Evolutionary conservation across 768 basidiomycete species (phyloP).

Genomic region (Pleurotus eryngii): DNA sequence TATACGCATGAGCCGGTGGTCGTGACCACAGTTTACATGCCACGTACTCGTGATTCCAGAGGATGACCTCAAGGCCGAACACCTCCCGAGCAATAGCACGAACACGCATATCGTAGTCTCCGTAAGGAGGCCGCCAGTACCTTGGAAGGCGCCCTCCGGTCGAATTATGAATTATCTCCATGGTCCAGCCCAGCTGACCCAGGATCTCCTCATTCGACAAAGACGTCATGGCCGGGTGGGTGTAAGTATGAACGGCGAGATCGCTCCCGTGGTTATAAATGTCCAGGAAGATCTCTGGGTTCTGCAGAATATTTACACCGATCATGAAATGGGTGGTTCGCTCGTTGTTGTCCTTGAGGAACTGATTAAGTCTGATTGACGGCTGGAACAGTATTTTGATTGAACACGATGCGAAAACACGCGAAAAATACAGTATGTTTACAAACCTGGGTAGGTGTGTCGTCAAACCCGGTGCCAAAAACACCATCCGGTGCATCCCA

Average conservation of each 20-base stretch:
- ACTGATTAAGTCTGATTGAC: constrained; percentile 55
- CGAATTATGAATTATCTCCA: constrained; percentile 68
- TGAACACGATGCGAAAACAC: constrained; percentile 2
- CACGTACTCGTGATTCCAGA: constrained; percentile 87
- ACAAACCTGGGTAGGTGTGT: constrained; percentile 60
- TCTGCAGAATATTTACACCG: constrained; percentile 65
- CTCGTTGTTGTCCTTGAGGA: constrained; percentile 61
- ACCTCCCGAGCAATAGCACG: constrained; percentile 78
- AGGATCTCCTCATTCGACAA: constrained; percentile 65
- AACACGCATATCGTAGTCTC: constrained; percentile 82
- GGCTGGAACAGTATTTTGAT: constrained; percentile 21
- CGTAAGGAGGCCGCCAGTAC: constrained; percentile 90
- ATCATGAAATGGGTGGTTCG: constrained; percentile 88
- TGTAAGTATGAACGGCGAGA: constrained; percentile 61
- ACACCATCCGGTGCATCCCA: constrained; percentile 76
- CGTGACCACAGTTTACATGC: constrained; percentile 17
- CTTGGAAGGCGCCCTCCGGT: constrained; percentile 67
- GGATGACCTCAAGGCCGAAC: constrained; percentile 78
- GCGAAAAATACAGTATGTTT: background rate
- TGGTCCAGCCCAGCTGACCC: constrained; percentile 46
- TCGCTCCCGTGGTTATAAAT: constrained; percentile 41
- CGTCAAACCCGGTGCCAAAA: constrained; percentile 72
- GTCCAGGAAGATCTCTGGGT: constrained; percentile 51
- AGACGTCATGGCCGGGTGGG: constrained; percentile 80
- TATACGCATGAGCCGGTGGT: background rate